phyloP scores from a whole-genome alignment of 1,139 yeast genomes.

The Yamadazyma sp. region DNA sequence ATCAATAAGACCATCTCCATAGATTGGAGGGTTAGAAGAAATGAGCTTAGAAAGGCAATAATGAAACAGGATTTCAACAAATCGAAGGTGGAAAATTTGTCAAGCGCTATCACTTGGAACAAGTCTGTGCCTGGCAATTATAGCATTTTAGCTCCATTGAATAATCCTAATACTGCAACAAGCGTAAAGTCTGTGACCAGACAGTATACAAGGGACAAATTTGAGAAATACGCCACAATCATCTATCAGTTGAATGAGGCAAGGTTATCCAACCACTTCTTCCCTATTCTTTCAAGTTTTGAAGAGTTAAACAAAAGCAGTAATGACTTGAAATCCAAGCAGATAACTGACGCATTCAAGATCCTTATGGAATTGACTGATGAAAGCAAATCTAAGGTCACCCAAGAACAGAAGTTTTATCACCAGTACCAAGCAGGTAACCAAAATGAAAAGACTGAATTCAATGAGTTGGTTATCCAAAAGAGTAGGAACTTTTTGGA shows the following conservation, averaged over 20 bases:
- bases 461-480: constrained; percentile 51
- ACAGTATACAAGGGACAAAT: constrained; percentile 53
- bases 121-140: constrained; percentile 36
- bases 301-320: constrained; percentile 52
- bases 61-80: constrained; percentile 23
- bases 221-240: constrained; percentile 71
- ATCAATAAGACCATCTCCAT: constrained; percentile 70
- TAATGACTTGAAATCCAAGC: constrained; percentile 59
- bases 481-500: constrained; percentile 68
- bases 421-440: constrained; percentile 28
- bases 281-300: constrained; percentile 53
- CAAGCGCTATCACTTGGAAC: constrained; percentile 32
- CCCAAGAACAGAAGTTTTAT: constrained; percentile 49
- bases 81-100: constrained; percentile 10
- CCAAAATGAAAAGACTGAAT: constrained; percentile 18
- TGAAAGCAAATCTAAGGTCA: constrained; percentile 35
- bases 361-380: constrained; percentile 47
- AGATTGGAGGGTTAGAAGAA: constrained; percentile 82
- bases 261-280: constrained; percentile 51
- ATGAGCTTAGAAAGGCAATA: constrained; percentile 67
- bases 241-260: constrained; percentile 70
- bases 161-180: constrained; percentile 14
- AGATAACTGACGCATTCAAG: constrained; percentile 64
- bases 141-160: constrained; percentile 36
- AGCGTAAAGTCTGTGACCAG: constrained; percentile 21